A percentile compares a stretch with the other conserved stretches of the same genome.
Evolutionary conservation across 1,139 yeast species (phyloP).

Genomic region (Geotrichum bryndzae): DNA sequence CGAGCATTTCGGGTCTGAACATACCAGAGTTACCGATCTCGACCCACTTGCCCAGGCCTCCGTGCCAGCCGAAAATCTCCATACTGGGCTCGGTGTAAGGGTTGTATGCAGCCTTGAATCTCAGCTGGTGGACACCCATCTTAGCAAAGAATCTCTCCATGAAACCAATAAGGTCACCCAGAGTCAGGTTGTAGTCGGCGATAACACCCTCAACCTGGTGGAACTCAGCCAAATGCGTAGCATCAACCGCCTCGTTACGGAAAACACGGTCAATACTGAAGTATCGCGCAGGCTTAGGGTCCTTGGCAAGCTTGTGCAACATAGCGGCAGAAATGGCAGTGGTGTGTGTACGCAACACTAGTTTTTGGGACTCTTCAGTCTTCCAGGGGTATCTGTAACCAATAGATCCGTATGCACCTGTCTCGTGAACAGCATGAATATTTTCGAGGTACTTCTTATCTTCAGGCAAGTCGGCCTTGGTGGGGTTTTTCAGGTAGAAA

Average conservation of each 20-base stretch:
- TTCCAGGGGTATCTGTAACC: conserved; percentile 99
- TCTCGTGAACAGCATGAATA: conserved; percentile 77
- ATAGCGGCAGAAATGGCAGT: conserved; percentile 88
- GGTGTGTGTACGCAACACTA: conserved; percentile 95
- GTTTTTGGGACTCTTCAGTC: conserved; percentile 77
- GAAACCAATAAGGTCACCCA: conserved; percentile 96
- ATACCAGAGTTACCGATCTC: conserved; percentile 99
- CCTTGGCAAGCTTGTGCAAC: conserved; percentile 79
- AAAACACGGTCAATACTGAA: conserved; percentile 97
- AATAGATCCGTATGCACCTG: conserved; percentile 87
- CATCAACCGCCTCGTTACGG: conserved; percentile 99
- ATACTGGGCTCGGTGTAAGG: conserved; percentile 98
- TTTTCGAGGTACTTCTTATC: conserved; percentile 74
- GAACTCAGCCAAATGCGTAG: conserved; percentile 99
- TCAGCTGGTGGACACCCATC: conserved; percentile 93
- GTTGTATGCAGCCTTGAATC: conserved; percentile 97
- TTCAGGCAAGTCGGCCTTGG: conserved; percentile 68
- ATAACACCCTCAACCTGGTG: conserved; percentile 99
- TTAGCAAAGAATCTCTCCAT: conserved; percentile 95
- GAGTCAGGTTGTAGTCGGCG: conserved; percentile 90
- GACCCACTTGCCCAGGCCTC: conserved; percentile 93
- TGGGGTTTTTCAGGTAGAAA: conserved; percentile 91
- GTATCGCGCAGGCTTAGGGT: conserved; percentile 86
- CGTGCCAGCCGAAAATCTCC: conserved; percentile 97
- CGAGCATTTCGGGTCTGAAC: conserved; percentile 99